phyloP scores from a whole-genome alignment of 1,139 yeast genomes.

The Eremothecium coryli region DNA sequence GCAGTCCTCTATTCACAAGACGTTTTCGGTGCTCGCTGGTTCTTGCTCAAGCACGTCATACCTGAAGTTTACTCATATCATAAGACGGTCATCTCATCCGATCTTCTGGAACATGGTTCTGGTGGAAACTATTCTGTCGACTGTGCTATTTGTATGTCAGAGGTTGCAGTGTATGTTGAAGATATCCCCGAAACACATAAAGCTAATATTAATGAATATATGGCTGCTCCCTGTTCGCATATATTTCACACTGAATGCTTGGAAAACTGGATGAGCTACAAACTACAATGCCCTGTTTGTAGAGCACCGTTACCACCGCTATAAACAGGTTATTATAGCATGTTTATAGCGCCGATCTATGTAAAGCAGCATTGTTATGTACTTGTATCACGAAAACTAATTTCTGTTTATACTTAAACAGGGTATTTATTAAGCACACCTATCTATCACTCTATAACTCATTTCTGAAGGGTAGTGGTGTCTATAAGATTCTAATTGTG shows the following conservation, averaged over 20 bases:
- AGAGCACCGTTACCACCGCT: conserved; percentile 76
- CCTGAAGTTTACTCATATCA: conserved; percentile 72
- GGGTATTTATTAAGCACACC: too few relatives aligned
- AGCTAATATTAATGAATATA: conserved; percentile 38
- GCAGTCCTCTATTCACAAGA: conserved; percentile 51
- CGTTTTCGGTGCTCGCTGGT: conserved; percentile 69
- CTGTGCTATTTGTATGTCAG: conserved; percentile 87
- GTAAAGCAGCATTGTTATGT: too few relatives aligned
- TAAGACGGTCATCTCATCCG: conserved; percentile 19
- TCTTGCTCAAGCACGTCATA: conserved; percentile 63
- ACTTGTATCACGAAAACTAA: too few relatives aligned
- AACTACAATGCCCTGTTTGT: conserved; percentile 90
- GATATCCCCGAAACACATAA: conserved; percentile 26
- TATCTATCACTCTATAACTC: too few relatives aligned
- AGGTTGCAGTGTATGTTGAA: conserved; percentile 38
- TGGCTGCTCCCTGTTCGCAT: conserved; percentile 91
- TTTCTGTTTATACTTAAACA: too few relatives aligned
- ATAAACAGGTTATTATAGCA: conserved; percentile 15
- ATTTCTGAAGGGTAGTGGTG: too few relatives aligned
- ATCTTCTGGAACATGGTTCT: conserved; percentile 27
- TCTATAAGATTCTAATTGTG: too few relatives aligned
- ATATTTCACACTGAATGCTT: conserved; percentile 81
- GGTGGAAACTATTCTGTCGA: conserved; percentile 34
- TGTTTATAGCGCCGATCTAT: not conserved
- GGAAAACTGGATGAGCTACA: conserved; percentile 89